Evolutionary conservation across 495 filamentous ascomycete species (phyloP).

Genomic region (Tetracladium setigerum): DNA sequence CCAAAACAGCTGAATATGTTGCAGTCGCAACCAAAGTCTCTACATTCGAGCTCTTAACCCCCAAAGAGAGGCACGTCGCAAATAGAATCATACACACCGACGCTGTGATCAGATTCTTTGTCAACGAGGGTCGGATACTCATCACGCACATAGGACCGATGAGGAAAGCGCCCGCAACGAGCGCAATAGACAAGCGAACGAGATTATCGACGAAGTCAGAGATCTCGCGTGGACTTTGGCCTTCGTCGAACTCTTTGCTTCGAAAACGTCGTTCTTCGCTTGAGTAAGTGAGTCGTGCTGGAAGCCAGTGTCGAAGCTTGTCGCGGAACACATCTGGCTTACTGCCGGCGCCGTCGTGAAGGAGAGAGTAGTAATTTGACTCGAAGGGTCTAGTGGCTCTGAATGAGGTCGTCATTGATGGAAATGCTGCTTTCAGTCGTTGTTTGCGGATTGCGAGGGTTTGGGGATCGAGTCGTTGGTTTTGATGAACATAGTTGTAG

Average conservation of each 20-base stretch:
- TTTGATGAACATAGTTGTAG: conserved; percentile 1
- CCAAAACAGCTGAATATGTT: conserved; percentile 22
- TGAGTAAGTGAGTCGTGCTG: conserved; percentile 3
- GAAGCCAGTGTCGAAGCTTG: background rate
- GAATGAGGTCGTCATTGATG: background rate
- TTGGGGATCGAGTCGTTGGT: background rate
- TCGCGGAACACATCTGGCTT: background rate
- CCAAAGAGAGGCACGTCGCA: conserved; percentile 9
- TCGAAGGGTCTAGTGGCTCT: background rate
- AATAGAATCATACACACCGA: conserved; percentile 15
- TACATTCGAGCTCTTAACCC: conserved; percentile 5
- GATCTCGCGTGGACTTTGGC: background rate
- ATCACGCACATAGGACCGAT: conserved; percentile 18
- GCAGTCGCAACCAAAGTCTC: conserved; percentile 20
- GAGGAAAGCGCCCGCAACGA: conserved; percentile 7
- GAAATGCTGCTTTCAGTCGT: background rate
- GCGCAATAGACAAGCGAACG: conserved; percentile 6
- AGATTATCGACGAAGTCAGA: conserved; percentile 4
- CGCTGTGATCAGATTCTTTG: conserved; percentile 16
- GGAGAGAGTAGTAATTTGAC: conserved; percentile 1
- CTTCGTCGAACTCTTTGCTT: conserved; percentile 7
- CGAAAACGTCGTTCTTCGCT: background rate
- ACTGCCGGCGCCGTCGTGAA: background rate
- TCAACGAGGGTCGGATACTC: conserved; percentile 5
- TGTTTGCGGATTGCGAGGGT: background rate